Base-by-base conservation (phyloP, 106 monocot genomes). In the Dendrobium catenatum region DNA sequence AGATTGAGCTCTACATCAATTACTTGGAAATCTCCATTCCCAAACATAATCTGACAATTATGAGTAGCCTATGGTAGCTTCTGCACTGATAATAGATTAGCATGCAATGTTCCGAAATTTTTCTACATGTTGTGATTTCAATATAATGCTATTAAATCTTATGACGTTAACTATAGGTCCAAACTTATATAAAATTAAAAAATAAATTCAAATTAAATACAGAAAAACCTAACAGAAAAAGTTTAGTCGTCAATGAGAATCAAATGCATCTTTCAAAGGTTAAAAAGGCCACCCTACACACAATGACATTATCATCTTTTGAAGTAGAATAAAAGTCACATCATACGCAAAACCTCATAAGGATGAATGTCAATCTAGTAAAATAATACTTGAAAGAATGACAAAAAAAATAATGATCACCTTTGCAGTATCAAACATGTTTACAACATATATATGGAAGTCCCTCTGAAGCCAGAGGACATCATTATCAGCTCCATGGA, bases 401-500 rank as follows among this genome's bases (percentile, higher is more conserved):
- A n/a, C 5, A 11, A 11, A 37, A 70, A 33, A 15, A 31, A 70
- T 70, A 20, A 74, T 40, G 18, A 76, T 48, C 24, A 76, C 97
- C 92, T 98, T 98, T 55, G 92, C 94, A 55, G 97, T 98, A 87
- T 98, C 97, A 85, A 94, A 98, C 88, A 98, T 84, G 81, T 94
- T 98, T 18, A 94, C 91, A 72, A 98, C 89, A 85, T 98, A 94
- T 81, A 98, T 91, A 78, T 98, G 94, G 59, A 94, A 94, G 79
- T 98, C 97, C 68, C 97, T 90, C 68, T 98, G 94, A 67, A 98
- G 94, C 97, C 97, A 94, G 80, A 98, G 85, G 77, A 94, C 83
- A 86, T 97, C 97, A 85, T 91, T 98, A 73, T 94, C 94, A 86
- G 92, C 89, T 73, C 97, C 97, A 88, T 98, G 97, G 75, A 98